Evolutionary conservation across 2,329 filamentous ascomycete species (phyloP).

Genomic region (Ophiostoma tasmaniense): DNA sequence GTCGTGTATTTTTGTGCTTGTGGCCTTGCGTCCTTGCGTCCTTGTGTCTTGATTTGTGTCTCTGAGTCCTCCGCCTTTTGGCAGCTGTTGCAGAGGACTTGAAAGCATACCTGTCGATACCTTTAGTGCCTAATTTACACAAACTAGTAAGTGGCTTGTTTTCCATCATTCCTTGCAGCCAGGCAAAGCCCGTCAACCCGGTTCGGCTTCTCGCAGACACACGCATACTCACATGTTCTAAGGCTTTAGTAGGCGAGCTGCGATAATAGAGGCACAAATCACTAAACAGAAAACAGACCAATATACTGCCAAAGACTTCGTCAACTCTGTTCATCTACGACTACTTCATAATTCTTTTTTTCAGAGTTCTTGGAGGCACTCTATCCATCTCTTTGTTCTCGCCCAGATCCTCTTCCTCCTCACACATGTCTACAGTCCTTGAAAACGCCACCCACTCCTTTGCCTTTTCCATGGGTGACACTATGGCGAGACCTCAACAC

Average conservation of each 20-base stretch:
- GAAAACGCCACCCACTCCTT: constrained; percentile 26
- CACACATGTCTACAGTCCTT: constrained; percentile 28
- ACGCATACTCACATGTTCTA: constrained; percentile 11
- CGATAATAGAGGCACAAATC: background rate
- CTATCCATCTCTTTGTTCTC: background rate
- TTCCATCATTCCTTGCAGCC: background rate
- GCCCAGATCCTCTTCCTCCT: background rate
- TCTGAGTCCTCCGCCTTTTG: background rate
- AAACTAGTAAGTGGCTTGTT: constrained; percentile 11
- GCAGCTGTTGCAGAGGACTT: background rate
- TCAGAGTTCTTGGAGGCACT: background rate
- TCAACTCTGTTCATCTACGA: background rate
- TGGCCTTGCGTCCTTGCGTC: background rate
- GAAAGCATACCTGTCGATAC: background rate
- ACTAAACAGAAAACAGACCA: background rate
- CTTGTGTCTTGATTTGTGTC: background rate
- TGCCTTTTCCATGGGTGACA: constrained; percentile 28
- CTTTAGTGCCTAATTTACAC: constrained; percentile 6
- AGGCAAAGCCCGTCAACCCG: constrained; percentile 15
- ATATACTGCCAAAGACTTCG: background rate
- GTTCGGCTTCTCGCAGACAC: constrained; percentile 17
- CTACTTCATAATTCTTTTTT: background rate
- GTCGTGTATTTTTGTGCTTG: background rate
- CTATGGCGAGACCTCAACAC: constrained; percentile 31
- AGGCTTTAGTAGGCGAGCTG: background rate